Conservation (phyloP, 1,139 yeast genomes). For the Scheffersomyces titani region DNA sequence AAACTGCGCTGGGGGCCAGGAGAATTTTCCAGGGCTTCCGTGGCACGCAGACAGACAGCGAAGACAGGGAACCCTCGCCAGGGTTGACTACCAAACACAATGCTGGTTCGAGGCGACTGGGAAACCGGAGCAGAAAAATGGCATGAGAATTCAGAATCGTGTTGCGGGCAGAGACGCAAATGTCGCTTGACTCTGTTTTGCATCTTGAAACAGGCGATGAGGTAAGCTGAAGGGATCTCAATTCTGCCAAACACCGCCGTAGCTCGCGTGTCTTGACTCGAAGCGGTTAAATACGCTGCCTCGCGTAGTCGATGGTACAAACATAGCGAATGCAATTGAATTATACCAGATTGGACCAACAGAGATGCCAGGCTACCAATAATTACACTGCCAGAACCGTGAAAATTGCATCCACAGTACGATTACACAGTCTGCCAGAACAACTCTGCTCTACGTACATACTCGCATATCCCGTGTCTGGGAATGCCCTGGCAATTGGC, state of each 20-base stretch:
- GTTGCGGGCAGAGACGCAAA: not conserved
- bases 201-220: not conserved
- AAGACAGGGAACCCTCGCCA: not conserved
- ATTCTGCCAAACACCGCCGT: not conserved
- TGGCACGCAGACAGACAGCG: not conserved
- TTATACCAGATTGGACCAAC: not conserved
- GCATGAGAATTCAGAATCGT: not conserved
- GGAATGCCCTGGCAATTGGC: not conserved
- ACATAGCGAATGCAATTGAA: not conserved
- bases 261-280: not conserved
- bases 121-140: not conserved
- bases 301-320: not conserved
- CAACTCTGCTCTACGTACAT: not conserved
- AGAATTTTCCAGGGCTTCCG: not conserved
- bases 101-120: not conserved
- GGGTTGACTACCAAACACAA: not conserved
- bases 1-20: not conserved
- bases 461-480: not conserved
- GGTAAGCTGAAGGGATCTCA: not conserved
- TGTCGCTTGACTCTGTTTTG: too few species aligned
- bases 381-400: not conserved
- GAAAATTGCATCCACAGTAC: not conserved
- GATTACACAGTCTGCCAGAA: too few species aligned
- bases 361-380: too few species aligned
- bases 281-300: not conserved